Evolutionary conservation across 345 rosid species (phyloP), one percentile per base, ranked within the genome.

Genomic region (Bruguiera parviflora): DNA sequence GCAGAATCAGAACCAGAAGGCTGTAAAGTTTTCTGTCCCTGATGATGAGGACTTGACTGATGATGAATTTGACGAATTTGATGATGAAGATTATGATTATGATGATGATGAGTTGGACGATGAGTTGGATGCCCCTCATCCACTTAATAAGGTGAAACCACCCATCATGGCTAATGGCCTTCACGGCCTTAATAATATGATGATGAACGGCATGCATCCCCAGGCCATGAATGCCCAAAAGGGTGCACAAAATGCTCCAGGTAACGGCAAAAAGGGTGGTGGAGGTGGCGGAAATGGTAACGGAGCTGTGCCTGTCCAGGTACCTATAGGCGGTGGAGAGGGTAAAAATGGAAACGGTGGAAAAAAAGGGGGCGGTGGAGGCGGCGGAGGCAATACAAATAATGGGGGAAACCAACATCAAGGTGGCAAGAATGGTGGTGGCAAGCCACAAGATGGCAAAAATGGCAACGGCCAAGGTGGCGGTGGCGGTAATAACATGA

Each of bases 221-320:
- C 97, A 89, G 59, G 51, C 86, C 11, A 61, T 84, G 76, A 86
- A 85, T 73, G 85, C 81, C 22, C 88, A 81, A 15, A 86, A 83
- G 68, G 84, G 75, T 8, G 73, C 66, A 1, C 49, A 62, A 0
- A 59, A 24, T 37, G 69, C 18, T n/a, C 82, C 71, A 20, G 83
- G 66, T 6, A 84, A 64, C 71, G 79, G 63, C 2, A 65, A 70
- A 28, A 75, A 75, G 8, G 69, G 25, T 29, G 81, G 71, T 19
- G 79, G 71, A 5, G 86, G 69, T 58, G 88, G 77, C 37, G 83
- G 77, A 59, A 71, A 60, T 64, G 81, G 68, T 15, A 81, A 83
- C 68, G 75, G 76, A 11, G 19, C 71, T 19, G 43, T 66, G 18
- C 76, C 76, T 49, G 76, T 72, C 20, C 76, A 73, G 43, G 13